phyloP scores from a whole-genome alignment of 2,329 filamentous ascomycete species.

The Aspergillus sp. region DNA sequence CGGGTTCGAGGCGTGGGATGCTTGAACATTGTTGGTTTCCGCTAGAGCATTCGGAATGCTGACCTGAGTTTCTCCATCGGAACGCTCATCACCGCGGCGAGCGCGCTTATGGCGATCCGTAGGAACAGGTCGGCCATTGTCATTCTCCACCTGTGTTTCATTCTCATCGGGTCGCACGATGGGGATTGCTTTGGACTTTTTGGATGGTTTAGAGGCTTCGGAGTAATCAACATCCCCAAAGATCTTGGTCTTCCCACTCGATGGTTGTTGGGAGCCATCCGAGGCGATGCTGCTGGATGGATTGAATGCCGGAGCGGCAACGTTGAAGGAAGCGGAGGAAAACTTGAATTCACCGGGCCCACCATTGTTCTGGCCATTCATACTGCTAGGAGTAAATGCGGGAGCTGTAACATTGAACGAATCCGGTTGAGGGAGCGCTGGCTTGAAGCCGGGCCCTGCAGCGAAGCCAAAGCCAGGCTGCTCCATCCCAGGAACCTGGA shows the following conservation, averaged over 20 bases:
- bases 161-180: constrained; percentile 64
- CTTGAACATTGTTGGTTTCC: constrained; percentile 24
- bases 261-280: constrained; percentile 15
- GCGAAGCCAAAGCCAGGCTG: constrained; percentile 26
- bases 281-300: constrained; percentile 43
- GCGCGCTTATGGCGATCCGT: constrained; percentile 71
- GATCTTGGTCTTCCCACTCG: constrained; percentile 42
- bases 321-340: constrained; percentile 65
- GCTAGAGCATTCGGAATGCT: constrained; percentile 46
- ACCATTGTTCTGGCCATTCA: constrained; percentile 12
- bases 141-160: constrained; percentile 47
- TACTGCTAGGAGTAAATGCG: constrained; percentile 58
- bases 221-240: constrained; percentile 64
- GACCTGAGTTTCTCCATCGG: constrained; percentile 71
- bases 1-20: constrained; percentile 18
- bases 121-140: constrained; percentile 59
- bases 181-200: constrained; percentile 77
- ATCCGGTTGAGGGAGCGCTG: constrained; percentile 28
- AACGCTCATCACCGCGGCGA: constrained; percentile 60
- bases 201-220: constrained; percentile 61
- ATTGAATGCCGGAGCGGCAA: constrained; percentile 72
- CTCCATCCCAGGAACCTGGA: constrained; percentile 34
- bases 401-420: constrained; percentile 67
- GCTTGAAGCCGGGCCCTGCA: constrained; percentile 23
- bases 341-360: constrained; percentile 55